Base-by-base conservation (phyloP, 2,329 filamentous ascomycete species). In the Botrytis hyacinthi region DNA sequence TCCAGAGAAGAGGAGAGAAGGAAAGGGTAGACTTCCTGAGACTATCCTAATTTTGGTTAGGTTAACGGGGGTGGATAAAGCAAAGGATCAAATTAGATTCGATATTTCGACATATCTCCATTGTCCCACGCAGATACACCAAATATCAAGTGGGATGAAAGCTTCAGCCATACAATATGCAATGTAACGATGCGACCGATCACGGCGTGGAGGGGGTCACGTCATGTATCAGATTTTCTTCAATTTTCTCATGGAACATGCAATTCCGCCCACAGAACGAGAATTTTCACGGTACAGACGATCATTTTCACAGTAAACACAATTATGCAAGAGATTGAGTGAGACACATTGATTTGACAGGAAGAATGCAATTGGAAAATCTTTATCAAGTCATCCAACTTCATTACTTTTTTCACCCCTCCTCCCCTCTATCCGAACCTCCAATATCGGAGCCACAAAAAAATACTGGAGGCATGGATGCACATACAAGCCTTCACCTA, bases 381-480 rank as follows among this genome's bases (percentile, higher is more conserved):
- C 22, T 61, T 46, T 2, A 60, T 16, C 44, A 60, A 60, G 54
- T 61, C 51, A 70, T 46, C 37, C n/a, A 70, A 12, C 37, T 46
- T 37, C 20, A 37, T 70, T 46, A 18, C 54, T 46, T 61, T 70
- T 32, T 22, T 18, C 54, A 61, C 67, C 48, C 66, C 66, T 37
- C 22, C 54, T 46, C 18, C 8, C 32, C 37, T 46, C 40, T 35
- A 44, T 70, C 7, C 68, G 42, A 35, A 29, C 12, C 51, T 70
- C 68, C 68, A 46, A 61, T 60, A 70, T 70, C 68, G 68, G 68
- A 70, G 66, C 35, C 48, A 57, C 35, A 32, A 42, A 48, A 68
- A 37, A 32, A 4, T 16, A 26, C 12, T 68, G 48, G 26, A 42
- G 46, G 51, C 37, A 32, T 42, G 65, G 65, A 68, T 51, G 14